These are phyloP conservation scores for Aspergillus egyptiacus DNA, from an alignment of 495 filamentous ascomycete genomes.

Conservation along the genomic window DNA sequence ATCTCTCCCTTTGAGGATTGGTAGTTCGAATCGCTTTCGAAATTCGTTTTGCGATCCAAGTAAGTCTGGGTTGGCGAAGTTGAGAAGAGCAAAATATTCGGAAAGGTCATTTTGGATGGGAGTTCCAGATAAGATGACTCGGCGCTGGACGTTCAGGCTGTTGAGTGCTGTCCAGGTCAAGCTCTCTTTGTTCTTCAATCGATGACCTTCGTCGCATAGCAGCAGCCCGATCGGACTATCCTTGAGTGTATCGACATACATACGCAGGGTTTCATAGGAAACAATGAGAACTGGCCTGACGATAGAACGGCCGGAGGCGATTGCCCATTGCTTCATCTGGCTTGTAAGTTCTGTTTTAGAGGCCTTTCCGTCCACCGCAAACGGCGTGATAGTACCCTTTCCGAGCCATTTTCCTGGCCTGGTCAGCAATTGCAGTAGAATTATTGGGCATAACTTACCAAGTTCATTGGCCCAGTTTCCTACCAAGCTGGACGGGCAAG, in stretches of 20 bases:
- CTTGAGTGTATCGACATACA: slow-evolving; percentile 84
- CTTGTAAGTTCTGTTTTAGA: slow-evolving; percentile 85
- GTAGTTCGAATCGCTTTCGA: slow-evolving; percentile 88
- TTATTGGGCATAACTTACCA: slow-evolving; percentile 21
- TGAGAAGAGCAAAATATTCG: slow-evolving; percentile 93
- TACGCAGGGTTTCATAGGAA: slow-evolving; percentile 90
- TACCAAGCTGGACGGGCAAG: slow-evolving; percentile 95
- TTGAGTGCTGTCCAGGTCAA: slow-evolving; percentile 90
- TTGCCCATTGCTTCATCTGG: slow-evolving; percentile 92
- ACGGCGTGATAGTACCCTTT: slow-evolving; percentile 82
- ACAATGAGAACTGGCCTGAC: slow-evolving; percentile 98
- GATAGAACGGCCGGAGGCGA: slow-evolving; percentile 81
- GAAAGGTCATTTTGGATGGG: slow-evolving; percentile 98
- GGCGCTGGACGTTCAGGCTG: slow-evolving; percentile 77
- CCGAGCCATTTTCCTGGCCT: slow-evolving; percentile 84
- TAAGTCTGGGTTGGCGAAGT: slow-evolving; percentile 92
- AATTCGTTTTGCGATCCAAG: slow-evolving; percentile 88
- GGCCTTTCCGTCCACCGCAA: slow-evolving; percentile 95
- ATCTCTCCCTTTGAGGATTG: slow-evolving; percentile 88
- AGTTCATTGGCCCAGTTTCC: slow-evolving; percentile 97
- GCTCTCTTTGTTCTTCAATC: slow-evolving; percentile 96
- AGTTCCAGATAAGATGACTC: slow-evolving; percentile 94
- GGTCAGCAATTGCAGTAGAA: slow-evolving; percentile 9
- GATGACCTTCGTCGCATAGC: slow-evolving; percentile 97
- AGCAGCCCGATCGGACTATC: slow-evolving; percentile 85